phyloP scores from a whole-genome alignment of 2,329 filamentous ascomycete species.

The Fusarium piperis region DNA sequence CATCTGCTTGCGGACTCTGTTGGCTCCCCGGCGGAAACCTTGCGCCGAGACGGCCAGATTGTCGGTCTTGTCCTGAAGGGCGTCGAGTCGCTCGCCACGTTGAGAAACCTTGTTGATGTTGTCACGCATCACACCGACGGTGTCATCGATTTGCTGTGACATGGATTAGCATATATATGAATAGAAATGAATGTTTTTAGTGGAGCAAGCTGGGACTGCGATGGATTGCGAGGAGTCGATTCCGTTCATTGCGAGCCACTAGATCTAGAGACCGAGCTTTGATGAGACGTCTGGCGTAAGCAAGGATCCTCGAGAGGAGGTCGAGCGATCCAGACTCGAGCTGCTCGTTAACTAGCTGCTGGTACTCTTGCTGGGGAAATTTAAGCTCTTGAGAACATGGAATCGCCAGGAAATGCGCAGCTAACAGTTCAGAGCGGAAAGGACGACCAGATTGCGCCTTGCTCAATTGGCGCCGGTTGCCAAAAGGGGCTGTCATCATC shows the following conservation, averaged over 20 bases:
- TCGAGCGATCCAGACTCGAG: not conserved
- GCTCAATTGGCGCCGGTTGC: conserved; percentile 1
- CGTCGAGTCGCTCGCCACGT: conserved; percentile 88
- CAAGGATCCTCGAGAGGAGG: not conserved
- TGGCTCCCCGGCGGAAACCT: conserved; percentile 95
- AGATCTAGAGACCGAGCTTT: not conserved
- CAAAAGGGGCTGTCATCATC: conserved; percentile 22
- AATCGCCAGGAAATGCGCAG: not conserved
- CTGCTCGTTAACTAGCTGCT: not conserved
- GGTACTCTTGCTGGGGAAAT: not conserved
- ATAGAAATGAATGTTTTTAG: not conserved
- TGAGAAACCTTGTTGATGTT: conserved; percentile 98
- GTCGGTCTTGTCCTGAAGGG: conserved; percentile 92
- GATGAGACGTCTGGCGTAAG: not conserved
- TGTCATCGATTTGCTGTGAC: conserved; percentile 93
- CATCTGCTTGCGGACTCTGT: conserved; percentile 96
- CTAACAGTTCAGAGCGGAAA: not conserved
- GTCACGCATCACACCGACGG: conserved; percentile 92
- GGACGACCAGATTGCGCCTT: not conserved
- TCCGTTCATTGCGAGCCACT: not conserved
- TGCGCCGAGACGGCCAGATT: conserved; percentile 93
- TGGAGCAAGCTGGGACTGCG: not conserved
- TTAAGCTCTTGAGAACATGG: not conserved
- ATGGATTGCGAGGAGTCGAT: not conserved
- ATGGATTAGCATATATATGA: conserved; percentile 28